These are phyloP conservation scores for Tolypocladium album DNA, from an alignment of 2,329 filamentous ascomycete species.

Conservation along the genomic window DNA sequence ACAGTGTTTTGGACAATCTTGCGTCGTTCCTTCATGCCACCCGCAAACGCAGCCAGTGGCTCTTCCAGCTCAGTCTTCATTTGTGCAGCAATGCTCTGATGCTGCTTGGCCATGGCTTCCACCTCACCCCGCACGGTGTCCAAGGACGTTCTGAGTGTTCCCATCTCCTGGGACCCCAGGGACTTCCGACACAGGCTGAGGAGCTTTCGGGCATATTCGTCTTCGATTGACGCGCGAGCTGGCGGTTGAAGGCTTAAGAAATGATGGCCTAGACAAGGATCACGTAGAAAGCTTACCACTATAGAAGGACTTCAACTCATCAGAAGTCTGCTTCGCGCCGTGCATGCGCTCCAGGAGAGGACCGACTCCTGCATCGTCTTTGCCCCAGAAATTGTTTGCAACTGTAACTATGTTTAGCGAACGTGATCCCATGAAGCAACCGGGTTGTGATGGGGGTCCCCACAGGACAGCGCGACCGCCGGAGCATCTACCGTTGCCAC, in stretches of 20 bases:
- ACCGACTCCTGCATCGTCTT: slow-evolving; percentile 90
- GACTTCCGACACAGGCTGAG: slow-evolving; percentile 78
- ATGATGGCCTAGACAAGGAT: background rate
- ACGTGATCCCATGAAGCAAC: background rate
- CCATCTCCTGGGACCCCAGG: slow-evolving; percentile 77
- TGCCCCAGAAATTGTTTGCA: slow-evolving; percentile 99
- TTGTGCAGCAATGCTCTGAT: slow-evolving; percentile 79
- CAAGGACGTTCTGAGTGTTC: slow-evolving; percentile 71
- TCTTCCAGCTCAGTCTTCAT: slow-evolving; percentile 97
- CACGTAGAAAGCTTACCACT: slow-evolving; percentile 42
- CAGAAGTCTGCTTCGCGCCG: slow-evolving; percentile 84
- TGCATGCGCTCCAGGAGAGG: slow-evolving; percentile 93
- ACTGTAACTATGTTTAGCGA: slow-evolving; percentile 39
- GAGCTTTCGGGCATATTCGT: slow-evolving; percentile 89
- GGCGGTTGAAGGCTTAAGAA: background rate
- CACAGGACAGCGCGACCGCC: slow-evolving; percentile 59
- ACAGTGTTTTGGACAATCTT: slow-evolving; percentile 94
- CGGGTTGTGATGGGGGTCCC: slow-evolving; percentile 9
- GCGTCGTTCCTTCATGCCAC: slow-evolving; percentile 88
- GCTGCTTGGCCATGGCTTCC: slow-evolving; percentile 88
- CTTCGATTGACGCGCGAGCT: slow-evolving; percentile 89
- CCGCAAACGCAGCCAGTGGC: slow-evolving; percentile 80
- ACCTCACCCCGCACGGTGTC: slow-evolving; percentile 84
- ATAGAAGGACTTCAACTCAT: slow-evolving; percentile 91
- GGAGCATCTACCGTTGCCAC: slow-evolving; percentile 50